Evolutionary conservation across 371 early-diverging fungal species (phyloP).

Genomic region (Rhizopus microsporus): DNA sequence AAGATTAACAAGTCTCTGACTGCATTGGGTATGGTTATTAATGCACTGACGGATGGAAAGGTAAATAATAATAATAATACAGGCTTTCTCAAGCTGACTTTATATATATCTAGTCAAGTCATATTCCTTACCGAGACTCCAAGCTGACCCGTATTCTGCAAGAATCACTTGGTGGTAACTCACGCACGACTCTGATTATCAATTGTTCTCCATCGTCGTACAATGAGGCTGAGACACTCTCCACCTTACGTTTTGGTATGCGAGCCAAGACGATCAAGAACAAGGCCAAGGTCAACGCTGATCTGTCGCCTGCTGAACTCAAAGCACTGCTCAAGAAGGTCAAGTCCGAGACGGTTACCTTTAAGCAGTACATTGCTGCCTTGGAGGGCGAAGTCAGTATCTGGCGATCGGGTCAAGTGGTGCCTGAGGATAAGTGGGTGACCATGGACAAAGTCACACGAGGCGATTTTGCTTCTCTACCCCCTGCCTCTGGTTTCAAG

Average conservation of each 20-base stretch:
- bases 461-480: conserved; percentile 46
- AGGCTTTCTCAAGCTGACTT: conserved; percentile 59
- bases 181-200: conserved; percentile 94
- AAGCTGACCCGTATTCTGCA: conserved; percentile 98
- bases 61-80: conserved; percentile 49
- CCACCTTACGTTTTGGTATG: conserved; percentile 96
- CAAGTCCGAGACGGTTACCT: conserved; percentile 76
- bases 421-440: conserved; percentile 73
- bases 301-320: conserved; percentile 88
- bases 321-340: conserved; percentile 88
- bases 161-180: conserved; percentile 97
- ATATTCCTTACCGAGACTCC: conserved; percentile 98
- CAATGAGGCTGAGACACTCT: conserved; percentile 94
- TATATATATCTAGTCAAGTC: conserved; percentile 65
- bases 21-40: conserved; percentile 98
- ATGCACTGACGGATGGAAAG: conserved; percentile 91
- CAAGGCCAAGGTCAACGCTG: conserved; percentile 97
- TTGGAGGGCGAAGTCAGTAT: conserved; percentile 84
- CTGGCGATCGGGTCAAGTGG: conserved; percentile 85
- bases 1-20: conserved; percentile 99
- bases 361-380: conserved; percentile 77
- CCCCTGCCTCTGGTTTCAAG: conserved; percentile 55
- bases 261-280: conserved; percentile 98
- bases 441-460: conserved; percentile 65
- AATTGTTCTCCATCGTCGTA: conserved; percentile 95